Evolutionary conservation across 2,329 filamentous ascomycete genomes (phyloP).

Genomic region (Hymenoscyphus fructigenus): DNA sequence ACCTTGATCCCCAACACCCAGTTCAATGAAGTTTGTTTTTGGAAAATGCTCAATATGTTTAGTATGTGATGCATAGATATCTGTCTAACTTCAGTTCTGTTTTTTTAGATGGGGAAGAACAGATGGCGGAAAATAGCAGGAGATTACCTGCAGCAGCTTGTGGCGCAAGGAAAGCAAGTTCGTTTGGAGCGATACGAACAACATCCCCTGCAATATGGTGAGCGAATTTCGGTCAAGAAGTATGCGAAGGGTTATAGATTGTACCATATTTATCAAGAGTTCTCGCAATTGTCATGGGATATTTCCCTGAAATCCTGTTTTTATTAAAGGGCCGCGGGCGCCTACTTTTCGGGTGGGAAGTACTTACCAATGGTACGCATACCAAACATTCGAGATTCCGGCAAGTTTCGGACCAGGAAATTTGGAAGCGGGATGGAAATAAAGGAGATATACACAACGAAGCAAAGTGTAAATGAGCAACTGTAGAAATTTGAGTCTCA

Average conservation of each 20-base stretch:
- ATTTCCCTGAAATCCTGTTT: constrained; percentile 33
- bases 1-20: background rate
- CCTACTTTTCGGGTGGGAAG: too few relatives aligned
- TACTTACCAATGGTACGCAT: constrained; percentile 6
- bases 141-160: background rate
- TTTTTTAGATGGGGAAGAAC: too few relatives aligned
- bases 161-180: background rate
- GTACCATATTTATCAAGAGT: background rate
- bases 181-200: constrained; percentile 5
- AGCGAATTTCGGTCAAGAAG: too few relatives aligned
- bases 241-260: too few relatives aligned
- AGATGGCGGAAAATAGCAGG: too few relatives aligned
- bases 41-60: constrained; percentile 1
- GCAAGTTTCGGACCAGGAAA: constrained; percentile 2
- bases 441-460: background rate
- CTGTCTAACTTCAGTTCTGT: too few relatives aligned
- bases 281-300: background rate
- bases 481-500: too few relatives aligned
- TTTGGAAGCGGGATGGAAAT: background rate
- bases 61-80: constrained; percentile 5
- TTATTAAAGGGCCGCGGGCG: background rate
- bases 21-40: background rate
- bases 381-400: constrained; percentile 4
- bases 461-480: background rate
- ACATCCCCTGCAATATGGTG: constrained; percentile 1